Percentiles rank a stretch among this genome's conserved stretches.
These are phyloP conservation scores for Neurospora sp. DNA, from an alignment of 2,329 filamentous ascomycete genomes.

Conservation along the genomic window DNA sequence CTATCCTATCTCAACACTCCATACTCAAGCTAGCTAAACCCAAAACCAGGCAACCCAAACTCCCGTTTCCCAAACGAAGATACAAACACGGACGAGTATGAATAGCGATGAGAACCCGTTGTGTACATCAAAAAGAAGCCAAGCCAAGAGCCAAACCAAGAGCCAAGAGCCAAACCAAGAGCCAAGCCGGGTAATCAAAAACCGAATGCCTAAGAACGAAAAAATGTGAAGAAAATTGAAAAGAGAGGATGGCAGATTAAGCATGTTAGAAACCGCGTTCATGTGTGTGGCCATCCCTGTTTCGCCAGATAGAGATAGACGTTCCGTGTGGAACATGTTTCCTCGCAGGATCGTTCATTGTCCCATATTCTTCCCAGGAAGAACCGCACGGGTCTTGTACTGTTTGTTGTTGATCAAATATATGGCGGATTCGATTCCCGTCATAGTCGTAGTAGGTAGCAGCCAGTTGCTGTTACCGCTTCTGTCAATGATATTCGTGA, in stretches of 20 bases:
- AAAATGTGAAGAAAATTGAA: neutral
- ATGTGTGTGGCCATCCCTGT: neutral
- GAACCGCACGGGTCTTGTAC: too few relatives aligned
- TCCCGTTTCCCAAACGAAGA: too few relatives aligned
- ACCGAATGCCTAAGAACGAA: neutral
- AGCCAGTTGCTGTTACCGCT: neutral
- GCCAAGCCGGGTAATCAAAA: neutral
- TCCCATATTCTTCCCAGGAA: too few relatives aligned
- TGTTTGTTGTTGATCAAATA: neutral
- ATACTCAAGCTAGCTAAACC: neutral
- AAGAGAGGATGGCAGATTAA: neutral
- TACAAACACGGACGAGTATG: too few relatives aligned
- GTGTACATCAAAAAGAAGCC: too few relatives aligned
- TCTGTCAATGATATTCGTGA: neutral
- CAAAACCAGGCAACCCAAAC: neutral
- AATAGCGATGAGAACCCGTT: too few relatives aligned
- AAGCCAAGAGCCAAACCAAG: neutral
- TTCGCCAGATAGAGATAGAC: neutral
- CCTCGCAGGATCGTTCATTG: too few relatives aligned
- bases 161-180: neutral
- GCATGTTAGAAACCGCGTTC: neutral
- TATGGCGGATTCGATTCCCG: neutral
- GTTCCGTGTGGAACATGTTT: neutral
- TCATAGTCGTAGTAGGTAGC: neutral
- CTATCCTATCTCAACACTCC: neutral